Evolutionary conservation across 257 asterid species (phyloP).

Genomic region (Scutellaria galericulata): DNA sequence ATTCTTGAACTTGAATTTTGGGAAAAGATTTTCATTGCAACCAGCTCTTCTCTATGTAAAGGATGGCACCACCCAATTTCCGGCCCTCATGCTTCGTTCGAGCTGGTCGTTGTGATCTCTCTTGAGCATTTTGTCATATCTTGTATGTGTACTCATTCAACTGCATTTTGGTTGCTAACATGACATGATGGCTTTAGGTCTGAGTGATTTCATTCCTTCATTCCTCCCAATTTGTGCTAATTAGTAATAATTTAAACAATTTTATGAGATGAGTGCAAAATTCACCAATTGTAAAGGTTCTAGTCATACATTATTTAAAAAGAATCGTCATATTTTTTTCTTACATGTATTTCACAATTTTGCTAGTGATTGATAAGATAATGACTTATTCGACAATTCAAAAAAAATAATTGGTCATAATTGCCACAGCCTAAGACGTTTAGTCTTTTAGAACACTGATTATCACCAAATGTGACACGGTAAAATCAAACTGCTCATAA

Average conservation of each 20-base stretch:
- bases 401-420: too few relatives aligned
- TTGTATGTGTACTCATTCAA: not conserved
- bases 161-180: not conserved
- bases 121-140: slow-evolving; percentile 14
- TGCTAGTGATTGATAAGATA: too few relatives aligned
- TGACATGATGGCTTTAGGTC: not conserved
- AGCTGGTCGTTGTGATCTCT: slow-evolving; percentile 61
- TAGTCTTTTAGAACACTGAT: too few relatives aligned
- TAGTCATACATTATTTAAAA: too few relatives aligned
- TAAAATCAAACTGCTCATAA: too few relatives aligned
- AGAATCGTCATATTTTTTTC: too few relatives aligned
- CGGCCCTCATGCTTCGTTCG: slow-evolving; percentile 68
- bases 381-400: too few relatives aligned
- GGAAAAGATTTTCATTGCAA: slow-evolving; percentile 65
- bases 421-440: too few relatives aligned
- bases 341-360: too few relatives aligned
- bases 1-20: slow-evolving; percentile 58
- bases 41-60: slow-evolving; percentile 66
- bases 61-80: slow-evolving; percentile 65
- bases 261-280: too few relatives aligned
- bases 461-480: too few relatives aligned
- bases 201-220: not conserved
- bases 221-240: not conserved
- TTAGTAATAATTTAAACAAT: not conserved
- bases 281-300: too few relatives aligned